Conservation (phyloP, 73 alveolate species). For the Tetrahymena borealis region DNA sequence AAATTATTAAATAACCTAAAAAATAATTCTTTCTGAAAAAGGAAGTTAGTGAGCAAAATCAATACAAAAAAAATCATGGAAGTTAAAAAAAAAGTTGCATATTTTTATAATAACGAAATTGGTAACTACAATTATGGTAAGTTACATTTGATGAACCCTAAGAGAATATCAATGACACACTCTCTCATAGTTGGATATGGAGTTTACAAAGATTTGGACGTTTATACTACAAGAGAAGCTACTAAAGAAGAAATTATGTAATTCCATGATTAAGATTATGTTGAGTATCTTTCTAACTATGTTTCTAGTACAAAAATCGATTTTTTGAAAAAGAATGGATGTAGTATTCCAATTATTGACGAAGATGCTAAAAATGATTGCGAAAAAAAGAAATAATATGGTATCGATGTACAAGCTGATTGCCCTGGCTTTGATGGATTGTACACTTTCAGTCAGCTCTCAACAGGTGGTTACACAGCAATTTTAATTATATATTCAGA, state of each 20-base stretch:
- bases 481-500: not conserved
- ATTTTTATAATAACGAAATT: constrained; percentile 80
- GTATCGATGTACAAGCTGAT: constrained; percentile 60
- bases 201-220: constrained; percentile 5
- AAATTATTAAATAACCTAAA: not conserved
- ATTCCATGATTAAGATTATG: constrained; percentile 1
- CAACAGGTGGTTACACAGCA: constrained; percentile 55
- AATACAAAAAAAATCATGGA: not conserved
- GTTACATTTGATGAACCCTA: constrained; percentile 97
- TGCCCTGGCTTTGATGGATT: constrained; percentile 82
- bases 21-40: not conserved
- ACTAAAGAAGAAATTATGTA: not conserved
- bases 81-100: constrained; percentile 55
- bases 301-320: not conserved
- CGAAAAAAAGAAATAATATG: not conserved
- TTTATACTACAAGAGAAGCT: constrained; percentile 2
- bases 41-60: not conserved
- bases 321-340: constrained; percentile 3
- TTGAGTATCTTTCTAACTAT: not conserved
- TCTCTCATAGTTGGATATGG: constrained; percentile 82
- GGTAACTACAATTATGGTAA: constrained; percentile 90
- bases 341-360: not conserved
- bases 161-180: constrained; percentile 93
- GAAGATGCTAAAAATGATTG: not conserved
- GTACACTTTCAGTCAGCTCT: constrained; percentile 76